Base-by-base conservation (phyloP, 768 basidiomycete species). In the Cantharellus cinnabarinus region DNA sequence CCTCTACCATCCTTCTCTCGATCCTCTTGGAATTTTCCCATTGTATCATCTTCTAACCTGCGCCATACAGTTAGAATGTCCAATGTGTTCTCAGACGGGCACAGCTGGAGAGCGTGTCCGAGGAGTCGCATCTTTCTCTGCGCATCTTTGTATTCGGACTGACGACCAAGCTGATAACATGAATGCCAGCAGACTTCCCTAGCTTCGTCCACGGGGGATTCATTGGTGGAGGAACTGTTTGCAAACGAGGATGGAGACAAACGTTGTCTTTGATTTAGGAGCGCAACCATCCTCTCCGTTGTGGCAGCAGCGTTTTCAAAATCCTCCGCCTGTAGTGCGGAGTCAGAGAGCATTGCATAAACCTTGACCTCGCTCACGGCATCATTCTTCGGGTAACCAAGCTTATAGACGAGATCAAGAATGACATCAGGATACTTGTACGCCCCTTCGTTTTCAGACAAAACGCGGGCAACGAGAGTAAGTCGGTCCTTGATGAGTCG, bases 401-500 rank as follows among this genome's bases (percentile, higher is more conserved):
- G 81, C 70, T 94, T 95, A 70, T 81, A 74, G 14, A 83, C 79
- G 41, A 99, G 79, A 56, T 97, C 93, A 20, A 98, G 76, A 55
- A 99, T 82, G 60, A 98, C 84, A 65, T 93, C 83, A 0, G 86
- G 80, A 67, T 98, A 90, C 62, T 85, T 87, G 71, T 90, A 94
- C 2, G 91, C 89, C 58, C 90, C 86, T 62, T 72, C 75, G 61
- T 88, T 93, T 66, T 80, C 81, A 4, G 85, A 82, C 38, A 99
- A 78, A 48, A 99, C 83, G 7, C 79, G 81, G 2, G 87, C 82
- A 53, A 99, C 77, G n/a, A 97, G 77, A 2, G 81, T 81, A 15
- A 99, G 79, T 4, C 85, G 82, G 68, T 97, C 86, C 63, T 85
- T 87, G 40, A 88, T 86, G 29, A 95, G 77, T 4, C 94, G 83